Base-by-base conservation (phyloP, 305 asterid species). In the Fraxinus sp. region DNA sequence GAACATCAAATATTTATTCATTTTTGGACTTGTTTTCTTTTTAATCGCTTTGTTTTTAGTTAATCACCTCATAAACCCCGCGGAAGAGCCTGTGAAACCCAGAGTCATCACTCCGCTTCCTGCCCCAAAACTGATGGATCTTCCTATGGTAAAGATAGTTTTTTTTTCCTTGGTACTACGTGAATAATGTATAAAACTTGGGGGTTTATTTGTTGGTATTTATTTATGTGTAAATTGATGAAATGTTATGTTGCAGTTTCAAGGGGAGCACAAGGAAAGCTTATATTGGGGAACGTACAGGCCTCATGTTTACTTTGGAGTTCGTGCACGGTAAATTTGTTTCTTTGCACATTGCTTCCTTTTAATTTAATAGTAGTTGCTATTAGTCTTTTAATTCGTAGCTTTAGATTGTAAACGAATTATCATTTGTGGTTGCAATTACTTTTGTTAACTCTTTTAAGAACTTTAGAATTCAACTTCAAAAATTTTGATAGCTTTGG, bases 251-350 rank as follows among this genome's bases (percentile, higher is more conserved):
- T 70, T 84, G 87, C 91, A 93, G 98, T 96, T 96, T 90, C 92
- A 93, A 89, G 98, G 98, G 87, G 96, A 91, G 85, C 99, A 96
- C 84, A 93, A 79, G 88, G 99, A 94, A 92, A 92, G 97, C 87
- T 91, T 94, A 83, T 96, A 94, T 78, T 96, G 99, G 99, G 99
- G 99, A 82, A 96, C 98, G 3, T 96, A 96, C 81, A 89, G 99
- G 89, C 99, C 99, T 79, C 94, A 93, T 82, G 92, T 94, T 84
- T 94, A 96, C 86, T 93, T 94, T 70, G 99, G 98, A 52, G 82
- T 96, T 84, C 98, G 98, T 41, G 97, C 99, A 2, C 81, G 99
- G 99, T 96, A 86, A 70, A 75, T 36, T 72, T 80, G 10, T 59
- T 78, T 66, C 39, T 77, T 57, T 74, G 71, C 14, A 62, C 43